Percentiles rank a stretch among this genome's conserved stretches.
Conservation (phyloP, 1,284 basidiomycete genomes). For the Ceratobasidium papillatum region DNA sequence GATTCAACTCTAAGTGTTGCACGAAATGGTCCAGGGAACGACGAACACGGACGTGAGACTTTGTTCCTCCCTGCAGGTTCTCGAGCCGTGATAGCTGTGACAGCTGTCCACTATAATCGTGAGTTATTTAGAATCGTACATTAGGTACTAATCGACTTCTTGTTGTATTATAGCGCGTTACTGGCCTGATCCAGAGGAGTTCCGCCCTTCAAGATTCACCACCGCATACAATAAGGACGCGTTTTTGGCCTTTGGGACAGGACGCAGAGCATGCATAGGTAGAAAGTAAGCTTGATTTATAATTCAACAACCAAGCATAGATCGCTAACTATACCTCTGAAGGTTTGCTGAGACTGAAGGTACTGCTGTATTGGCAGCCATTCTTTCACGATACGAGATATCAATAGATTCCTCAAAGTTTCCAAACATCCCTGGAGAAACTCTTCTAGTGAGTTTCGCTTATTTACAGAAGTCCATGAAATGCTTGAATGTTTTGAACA, state of each 20-base stretch:
- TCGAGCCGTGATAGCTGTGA: too few species aligned
- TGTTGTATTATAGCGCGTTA: constrained; percentile 36
- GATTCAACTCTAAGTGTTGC: constrained; percentile 12
- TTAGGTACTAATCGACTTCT: neutral
- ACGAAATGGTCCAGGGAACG: constrained; percentile 13
- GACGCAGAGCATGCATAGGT: constrained; percentile 34
- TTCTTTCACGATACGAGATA: constrained; percentile 26
- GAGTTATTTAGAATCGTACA: neutral
- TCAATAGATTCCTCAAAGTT: constrained; percentile 17
- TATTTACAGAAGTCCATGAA: too few species aligned
- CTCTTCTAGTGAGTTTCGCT: neutral
- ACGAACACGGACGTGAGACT: neutral
- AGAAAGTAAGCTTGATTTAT: constrained; percentile 6
- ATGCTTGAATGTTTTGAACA: too few species aligned
- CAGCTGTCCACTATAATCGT: constrained; percentile 28
- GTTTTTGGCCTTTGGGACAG: constrained; percentile 27
- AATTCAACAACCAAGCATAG: neutral
- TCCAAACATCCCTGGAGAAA: constrained; percentile 35
- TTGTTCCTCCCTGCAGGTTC: constrained; percentile 17
- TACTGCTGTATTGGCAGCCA: constrained; percentile 17
- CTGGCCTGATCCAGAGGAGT: constrained; percentile 41
- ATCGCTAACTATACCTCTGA: neutral
- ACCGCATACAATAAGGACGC: constrained; percentile 38
- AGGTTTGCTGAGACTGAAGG: constrained; percentile 40
- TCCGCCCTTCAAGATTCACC: too few species aligned